These are phyloP conservation scores for Euphorbia celastroides DNA, from an alignment of 441 rosid species.

Conservation along the genomic window DNA sequence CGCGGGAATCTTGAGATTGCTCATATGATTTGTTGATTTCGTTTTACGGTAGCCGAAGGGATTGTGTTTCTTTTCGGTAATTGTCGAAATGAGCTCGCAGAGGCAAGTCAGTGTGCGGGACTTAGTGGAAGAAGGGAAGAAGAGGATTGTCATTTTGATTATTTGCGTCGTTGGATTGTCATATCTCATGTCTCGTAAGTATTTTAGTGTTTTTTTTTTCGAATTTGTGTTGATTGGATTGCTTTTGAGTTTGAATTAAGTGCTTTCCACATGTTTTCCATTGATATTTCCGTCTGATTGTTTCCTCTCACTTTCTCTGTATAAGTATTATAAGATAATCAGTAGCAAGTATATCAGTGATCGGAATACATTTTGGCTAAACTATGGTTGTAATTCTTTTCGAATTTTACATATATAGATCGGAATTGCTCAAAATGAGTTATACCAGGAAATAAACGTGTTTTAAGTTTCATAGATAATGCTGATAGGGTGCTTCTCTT, in stretches of 20 bases:
- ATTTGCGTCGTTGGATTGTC: conserved; percentile 94
- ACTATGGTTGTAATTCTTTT: too few species aligned
- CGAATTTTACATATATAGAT: background rate
- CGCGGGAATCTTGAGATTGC: conserved; percentile 11
- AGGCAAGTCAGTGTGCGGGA: conserved; percentile 66
- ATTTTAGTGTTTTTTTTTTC: background rate
- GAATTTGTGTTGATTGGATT: background rate
- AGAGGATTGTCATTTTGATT: conserved; percentile 73
- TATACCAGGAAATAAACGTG: background rate
- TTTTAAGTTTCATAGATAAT: background rate
- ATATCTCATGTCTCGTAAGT: conserved; percentile 86
- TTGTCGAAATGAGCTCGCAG: conserved; percentile 49
- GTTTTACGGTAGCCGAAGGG: background rate
- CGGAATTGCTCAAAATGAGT: background rate
- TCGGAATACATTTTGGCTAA: background rate
- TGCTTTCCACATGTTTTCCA: background rate
- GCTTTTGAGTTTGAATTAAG: conserved; percentile 8
- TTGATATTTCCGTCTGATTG: background rate
- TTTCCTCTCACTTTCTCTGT: background rate
- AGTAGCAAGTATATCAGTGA: background rate
- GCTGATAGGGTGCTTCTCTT: background rate
- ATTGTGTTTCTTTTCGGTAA: background rate
- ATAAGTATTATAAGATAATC: background rate
- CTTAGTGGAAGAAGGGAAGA: conserved; percentile 94
- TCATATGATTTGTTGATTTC: conserved; percentile 11